These are phyloP conservation scores for Phialemonium atrogriseum DNA, from an alignment of 2,329 filamentous ascomycete genomes.

Conservation along the genomic window DNA sequence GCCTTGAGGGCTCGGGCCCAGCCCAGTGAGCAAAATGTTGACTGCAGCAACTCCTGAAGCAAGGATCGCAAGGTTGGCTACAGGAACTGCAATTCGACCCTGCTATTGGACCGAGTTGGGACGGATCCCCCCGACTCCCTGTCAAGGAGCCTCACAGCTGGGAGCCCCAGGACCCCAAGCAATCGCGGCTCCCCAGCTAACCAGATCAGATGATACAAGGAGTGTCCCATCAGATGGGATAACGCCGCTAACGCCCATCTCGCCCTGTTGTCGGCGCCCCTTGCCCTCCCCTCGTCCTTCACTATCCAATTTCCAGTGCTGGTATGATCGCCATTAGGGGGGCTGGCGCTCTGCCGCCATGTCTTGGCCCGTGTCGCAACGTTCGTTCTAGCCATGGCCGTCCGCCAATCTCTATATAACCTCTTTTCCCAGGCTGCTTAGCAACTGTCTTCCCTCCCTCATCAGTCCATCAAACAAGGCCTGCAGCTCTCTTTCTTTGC, in stretches of 20 bases:
- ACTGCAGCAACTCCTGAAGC: too few relatives aligned
- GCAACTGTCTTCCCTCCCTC: too few relatives aligned
- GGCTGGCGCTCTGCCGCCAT: constrained; percentile 1
- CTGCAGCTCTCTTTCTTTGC: constrained; percentile 1
- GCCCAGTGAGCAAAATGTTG: too few relatives aligned
- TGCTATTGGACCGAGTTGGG: too few relatives aligned
- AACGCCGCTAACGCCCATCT: neutral
- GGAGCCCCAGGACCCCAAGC: too few relatives aligned
- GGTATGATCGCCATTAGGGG: constrained; percentile 4
- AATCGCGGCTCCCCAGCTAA: too few relatives aligned
- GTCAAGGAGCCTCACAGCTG: too few relatives aligned
- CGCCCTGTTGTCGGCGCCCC: neutral
- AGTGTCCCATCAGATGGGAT: neutral
- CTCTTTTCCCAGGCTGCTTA: too few relatives aligned
- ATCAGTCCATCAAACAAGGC: constrained; percentile 2
- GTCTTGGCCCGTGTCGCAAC: constrained; percentile 3
- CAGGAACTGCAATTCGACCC: too few relatives aligned
- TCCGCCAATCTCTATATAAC: constrained; percentile 1
- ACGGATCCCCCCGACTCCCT: too few relatives aligned
- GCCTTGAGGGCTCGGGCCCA: too few relatives aligned
- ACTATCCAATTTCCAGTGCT: constrained; percentile 1
- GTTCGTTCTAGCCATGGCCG: neutral
- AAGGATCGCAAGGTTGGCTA: too few relatives aligned
- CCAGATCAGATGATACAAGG: constrained; percentile 1
- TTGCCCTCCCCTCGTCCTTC: neutral